Base-by-base conservation (phyloP, 306 rosid genomes). In the Dalbergia oliveri region DNA sequence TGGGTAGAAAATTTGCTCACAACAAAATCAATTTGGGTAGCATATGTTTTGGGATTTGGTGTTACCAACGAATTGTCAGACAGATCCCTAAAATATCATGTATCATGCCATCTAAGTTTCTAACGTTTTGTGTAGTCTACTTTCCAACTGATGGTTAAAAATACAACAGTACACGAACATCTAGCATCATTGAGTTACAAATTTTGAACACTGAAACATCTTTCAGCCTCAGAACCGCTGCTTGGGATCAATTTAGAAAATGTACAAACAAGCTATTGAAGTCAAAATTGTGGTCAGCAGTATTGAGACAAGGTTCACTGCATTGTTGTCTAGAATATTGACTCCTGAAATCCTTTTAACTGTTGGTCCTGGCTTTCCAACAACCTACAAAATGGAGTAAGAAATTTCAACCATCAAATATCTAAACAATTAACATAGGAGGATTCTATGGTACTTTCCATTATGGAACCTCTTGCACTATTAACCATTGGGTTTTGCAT, bases 351-450 rank as follows among this genome's bases (percentile, higher is more conserved):
- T 94, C 87, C 66, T 88, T 81, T 85, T 85, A 5, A 92, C 92
- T 0, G 97, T 88, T 75, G 97, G 94, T 76, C 94, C 97, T 66
- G 94, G 94, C 84, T 88, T 94, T 66, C 97, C 98, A 77, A 94
- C 98, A 73, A 94, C 87, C 98, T 94, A 85, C 77, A 72, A 71
- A 78, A 74, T 18, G 68, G 41, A 43, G 26, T 47, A 49, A 47
- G 50, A 78, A 72, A 50, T 62, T 70, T 53, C 61, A 72, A 70
- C 8, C 66, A 81, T 39, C 79, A 70, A 60, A 67, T 57, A 41
- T 65, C 31, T 12, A 61, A 73, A 39, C 49, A 66, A 26, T 43
- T 44, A 21, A 61, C 73, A 72, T 61, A 16, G 61, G 69, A 68
- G 47, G 75, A 47, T 57, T 59, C 33, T 57, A 57, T 51, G 16